Evolutionary conservation across 208 protist species (phyloP).

Genomic region (Tritrichomonas foetus): DNA sequence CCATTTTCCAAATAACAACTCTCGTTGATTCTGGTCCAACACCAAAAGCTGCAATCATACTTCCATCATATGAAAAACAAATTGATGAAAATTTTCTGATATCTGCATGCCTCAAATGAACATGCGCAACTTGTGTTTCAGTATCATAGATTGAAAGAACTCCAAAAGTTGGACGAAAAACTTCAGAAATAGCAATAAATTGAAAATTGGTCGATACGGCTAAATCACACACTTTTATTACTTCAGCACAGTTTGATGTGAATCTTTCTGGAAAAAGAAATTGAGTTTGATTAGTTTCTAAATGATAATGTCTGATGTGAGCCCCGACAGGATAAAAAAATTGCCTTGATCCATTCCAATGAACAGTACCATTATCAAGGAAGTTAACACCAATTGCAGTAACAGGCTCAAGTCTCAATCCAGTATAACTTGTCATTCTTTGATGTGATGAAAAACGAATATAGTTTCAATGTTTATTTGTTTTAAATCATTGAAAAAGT

Average conservation of each 20-base stretch:
- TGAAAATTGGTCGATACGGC: background rate
- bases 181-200: constrained; percentile 32
- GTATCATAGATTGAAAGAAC: constrained; percentile 29
- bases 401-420: background rate
- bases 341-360: constrained; percentile 29
- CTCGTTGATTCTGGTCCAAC: background rate
- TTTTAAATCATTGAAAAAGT: too few relatives aligned
- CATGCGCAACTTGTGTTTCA: background rate
- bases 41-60: background rate
- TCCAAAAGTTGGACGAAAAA: constrained; percentile 28
- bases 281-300: background rate
- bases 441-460: too few relatives aligned
- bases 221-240: constrained; percentile 8
- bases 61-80: background rate
- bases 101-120: background rate
- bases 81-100: background rate
- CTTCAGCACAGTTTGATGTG: background rate
- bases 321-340: constrained; percentile 23
- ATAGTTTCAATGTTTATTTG: too few relatives aligned
- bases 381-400: background rate
- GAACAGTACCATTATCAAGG: background rate
- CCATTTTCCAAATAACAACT: constrained; percentile 7
- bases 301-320: constrained; percentile 17
- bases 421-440: constrained; percentile 26
- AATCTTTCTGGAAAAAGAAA: constrained; percentile 16